These are phyloP conservation scores for Tuber brumale DNA, from an alignment of 495 filamentous ascomycete genomes.

Conservation along the genomic window DNA sequence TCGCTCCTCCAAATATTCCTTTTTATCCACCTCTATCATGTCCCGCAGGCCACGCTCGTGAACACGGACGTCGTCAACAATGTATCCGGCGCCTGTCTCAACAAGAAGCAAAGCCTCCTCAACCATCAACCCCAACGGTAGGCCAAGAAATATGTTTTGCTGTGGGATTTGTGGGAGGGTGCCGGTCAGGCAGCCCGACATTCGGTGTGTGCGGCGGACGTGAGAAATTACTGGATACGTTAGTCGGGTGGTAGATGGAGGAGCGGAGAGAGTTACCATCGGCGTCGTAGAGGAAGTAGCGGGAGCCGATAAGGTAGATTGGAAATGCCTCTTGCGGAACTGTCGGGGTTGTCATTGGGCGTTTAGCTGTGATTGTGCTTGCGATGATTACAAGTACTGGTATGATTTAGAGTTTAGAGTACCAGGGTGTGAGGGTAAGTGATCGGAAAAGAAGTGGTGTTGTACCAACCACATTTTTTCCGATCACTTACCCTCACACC, in stretches of 20 bases:
- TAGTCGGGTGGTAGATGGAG: slow-evolving; percentile 11
- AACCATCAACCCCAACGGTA: slow-evolving; percentile 81
- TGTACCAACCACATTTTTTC: too few species aligned
- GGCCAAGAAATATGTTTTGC: slow-evolving; percentile 87
- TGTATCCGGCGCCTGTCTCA: slow-evolving; percentile 53
- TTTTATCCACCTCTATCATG: slow-evolving; percentile 53
- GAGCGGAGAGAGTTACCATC: slow-evolving; percentile 46
- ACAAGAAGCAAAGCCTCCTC: slow-evolving; percentile 83
- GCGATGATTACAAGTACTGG: not conserved
- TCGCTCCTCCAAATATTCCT: slow-evolving; percentile 41
- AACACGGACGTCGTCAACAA: slow-evolving; percentile 36
- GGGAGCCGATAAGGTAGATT: slow-evolving; percentile 71
- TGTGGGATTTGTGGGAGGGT: slow-evolving; percentile 84
- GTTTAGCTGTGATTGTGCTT: not conserved
- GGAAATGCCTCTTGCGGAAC: slow-evolving; percentile 53
- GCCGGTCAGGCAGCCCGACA: slow-evolving; percentile 80
- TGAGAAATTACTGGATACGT: slow-evolving; percentile 55
- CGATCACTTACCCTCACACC: too few species aligned
- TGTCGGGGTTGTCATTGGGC: slow-evolving; percentile 19
- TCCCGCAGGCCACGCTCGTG: slow-evolving; percentile 49
- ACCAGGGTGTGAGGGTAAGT: too few species aligned
- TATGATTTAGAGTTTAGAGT: too few species aligned
- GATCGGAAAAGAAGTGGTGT: too few species aligned
- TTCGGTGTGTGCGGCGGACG: slow-evolving; percentile 72
- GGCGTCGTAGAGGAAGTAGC: slow-evolving; percentile 84